Evolutionary conservation across 306 rosid species (phyloP).

Genomic region (Benincasa hispida): DNA sequence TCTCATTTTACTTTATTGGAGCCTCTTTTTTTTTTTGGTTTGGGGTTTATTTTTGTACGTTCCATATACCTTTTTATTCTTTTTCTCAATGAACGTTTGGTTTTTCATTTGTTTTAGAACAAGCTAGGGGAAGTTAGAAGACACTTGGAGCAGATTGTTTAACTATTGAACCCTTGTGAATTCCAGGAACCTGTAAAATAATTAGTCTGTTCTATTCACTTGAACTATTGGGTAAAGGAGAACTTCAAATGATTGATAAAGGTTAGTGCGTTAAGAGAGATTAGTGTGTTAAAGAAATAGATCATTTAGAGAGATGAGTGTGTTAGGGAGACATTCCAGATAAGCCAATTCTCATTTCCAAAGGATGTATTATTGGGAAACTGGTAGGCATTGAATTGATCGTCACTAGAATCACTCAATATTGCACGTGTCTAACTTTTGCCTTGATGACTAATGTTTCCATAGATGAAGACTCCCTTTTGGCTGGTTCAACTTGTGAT

Average conservation of each 20-base stretch:
- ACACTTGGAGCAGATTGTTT: too few relatives aligned
- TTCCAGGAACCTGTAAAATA: neutral
- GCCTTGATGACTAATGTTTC: neutral
- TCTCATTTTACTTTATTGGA: neutral
- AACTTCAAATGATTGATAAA: neutral
- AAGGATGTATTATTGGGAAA: neutral
- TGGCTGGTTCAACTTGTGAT: neutral
- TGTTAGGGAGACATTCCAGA: neutral
- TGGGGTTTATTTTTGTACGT: neutral
- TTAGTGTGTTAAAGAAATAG: neutral
- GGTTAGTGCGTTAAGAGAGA: neutral
- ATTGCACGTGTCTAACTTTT: neutral
- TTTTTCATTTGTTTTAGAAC: too few relatives aligned
- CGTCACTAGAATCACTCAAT: neutral
- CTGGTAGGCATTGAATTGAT: neutral
- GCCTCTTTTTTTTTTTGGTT: neutral
- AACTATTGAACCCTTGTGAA: too few relatives aligned
- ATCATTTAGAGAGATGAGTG: neutral
- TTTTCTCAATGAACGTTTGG: too few relatives aligned
- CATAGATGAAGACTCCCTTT: neutral
- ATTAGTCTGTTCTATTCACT: neutral
- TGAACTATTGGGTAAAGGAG: neutral
- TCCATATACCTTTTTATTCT: too few relatives aligned
- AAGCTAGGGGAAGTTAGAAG: too few relatives aligned
- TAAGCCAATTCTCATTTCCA: neutral